Percentiles rank a stretch among this genome's conserved stretches.
Conservation (phyloP, 1,284 basidiomycete genomes). For the Trichosporon asahii region DNA sequence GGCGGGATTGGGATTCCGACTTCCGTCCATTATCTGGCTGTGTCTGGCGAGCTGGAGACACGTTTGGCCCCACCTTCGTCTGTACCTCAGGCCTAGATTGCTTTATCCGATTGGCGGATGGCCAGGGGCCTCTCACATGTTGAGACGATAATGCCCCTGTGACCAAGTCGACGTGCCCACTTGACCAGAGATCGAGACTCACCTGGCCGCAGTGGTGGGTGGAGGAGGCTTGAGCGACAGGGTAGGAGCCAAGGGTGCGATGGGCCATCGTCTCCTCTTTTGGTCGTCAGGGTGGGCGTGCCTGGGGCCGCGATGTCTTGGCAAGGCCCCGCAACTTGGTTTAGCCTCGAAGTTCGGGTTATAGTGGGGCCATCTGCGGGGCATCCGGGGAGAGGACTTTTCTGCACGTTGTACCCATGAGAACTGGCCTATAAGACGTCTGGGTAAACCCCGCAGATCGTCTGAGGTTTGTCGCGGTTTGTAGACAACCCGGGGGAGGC, state of each 20-base stretch:
- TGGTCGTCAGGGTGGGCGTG: neutral
- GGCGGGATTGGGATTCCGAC: neutral
- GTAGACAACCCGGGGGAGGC: neutral
- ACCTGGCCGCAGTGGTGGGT: neutral
- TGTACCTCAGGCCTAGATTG: neutral
- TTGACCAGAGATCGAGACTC: slow-evolving; percentile 1
- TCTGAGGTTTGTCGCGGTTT: neutral
- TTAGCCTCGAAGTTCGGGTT: neutral
- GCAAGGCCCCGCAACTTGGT: slow-evolving; percentile 1
- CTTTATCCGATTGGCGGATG: slow-evolving; percentile 8
- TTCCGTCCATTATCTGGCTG: neutral
- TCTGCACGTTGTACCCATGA: neutral
- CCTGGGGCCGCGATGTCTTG: neutral
- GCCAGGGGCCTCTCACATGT: neutral
- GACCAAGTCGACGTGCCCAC: neutral
- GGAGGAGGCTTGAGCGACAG: neutral
- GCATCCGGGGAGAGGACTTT: neutral
- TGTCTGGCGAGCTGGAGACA: neutral
- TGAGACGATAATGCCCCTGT: neutral
- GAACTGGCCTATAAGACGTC: neutral
- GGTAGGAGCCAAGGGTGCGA: neutral
- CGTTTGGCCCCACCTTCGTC: neutral
- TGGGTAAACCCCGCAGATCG: slow-evolving; percentile 6
- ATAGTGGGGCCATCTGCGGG: neutral
- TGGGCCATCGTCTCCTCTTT: neutral